Conservation (phyloP, 805 yeast species). For the Suhomyces kilbournensis region DNA sequence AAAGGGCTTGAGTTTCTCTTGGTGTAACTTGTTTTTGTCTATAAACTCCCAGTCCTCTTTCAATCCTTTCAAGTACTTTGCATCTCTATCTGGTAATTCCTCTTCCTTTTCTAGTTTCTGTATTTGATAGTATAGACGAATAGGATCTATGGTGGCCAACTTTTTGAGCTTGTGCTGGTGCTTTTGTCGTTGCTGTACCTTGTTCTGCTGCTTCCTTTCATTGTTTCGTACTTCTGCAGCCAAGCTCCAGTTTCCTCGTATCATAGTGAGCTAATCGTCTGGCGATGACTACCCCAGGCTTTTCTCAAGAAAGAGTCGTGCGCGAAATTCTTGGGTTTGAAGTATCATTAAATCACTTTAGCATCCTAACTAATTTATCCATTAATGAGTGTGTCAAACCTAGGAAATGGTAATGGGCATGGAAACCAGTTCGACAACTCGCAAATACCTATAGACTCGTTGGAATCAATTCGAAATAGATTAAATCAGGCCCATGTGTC, state of each 20-base stretch:
- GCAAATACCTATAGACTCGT: constrained; percentile 34
- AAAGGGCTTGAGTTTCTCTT: constrained; percentile 24
- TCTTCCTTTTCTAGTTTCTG: constrained; percentile 22
- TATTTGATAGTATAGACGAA: constrained; percentile 30
- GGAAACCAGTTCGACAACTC: constrained; percentile 6
- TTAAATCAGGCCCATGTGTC: constrained; percentile 43
- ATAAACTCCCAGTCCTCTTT: constrained; percentile 42
- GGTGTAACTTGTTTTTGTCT: constrained; percentile 31
- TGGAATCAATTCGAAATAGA: constrained; percentile 40
- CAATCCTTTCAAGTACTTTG: constrained; percentile 22
- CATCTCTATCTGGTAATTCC: constrained; percentile 14
- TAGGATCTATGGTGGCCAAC: constrained; percentile 33
- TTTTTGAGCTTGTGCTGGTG: constrained; percentile 23
- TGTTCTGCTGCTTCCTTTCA: constrained; percentile 34
- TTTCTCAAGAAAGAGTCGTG: neutral
- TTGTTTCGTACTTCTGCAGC: constrained; percentile 36
- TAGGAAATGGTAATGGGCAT: neutral
- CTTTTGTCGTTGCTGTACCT: constrained; percentile 37
- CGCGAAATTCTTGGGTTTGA: neutral
- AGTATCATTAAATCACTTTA: neutral
- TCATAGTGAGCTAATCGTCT: constrained; percentile 12
- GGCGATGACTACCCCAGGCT: neutral
- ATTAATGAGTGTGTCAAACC: neutral
- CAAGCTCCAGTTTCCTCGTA: constrained; percentile 30
- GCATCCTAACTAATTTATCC: neutral